These are phyloP conservation scores for Casuarina glauca DNA, from an alignment of 306 rosid genomes.

Conservation along the genomic window DNA sequence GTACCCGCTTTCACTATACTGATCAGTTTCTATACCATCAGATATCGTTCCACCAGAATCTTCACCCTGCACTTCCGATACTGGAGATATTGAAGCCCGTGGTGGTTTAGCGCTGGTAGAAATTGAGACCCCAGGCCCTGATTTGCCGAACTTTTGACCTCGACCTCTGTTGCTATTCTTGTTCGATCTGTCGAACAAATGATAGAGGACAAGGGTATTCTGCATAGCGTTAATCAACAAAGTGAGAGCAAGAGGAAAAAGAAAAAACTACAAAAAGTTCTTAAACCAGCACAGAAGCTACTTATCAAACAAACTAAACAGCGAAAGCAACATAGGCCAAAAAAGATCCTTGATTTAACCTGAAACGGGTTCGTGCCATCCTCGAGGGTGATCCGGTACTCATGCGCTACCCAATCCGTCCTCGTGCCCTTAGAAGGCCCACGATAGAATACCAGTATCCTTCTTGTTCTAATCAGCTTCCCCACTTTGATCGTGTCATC, in stretches of 20 bases:
- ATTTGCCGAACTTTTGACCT: not conserved
- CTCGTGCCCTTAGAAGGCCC: constrained; percentile 92
- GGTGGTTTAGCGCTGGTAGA: not conserved
- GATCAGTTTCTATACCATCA: not conserved
- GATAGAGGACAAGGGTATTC: constrained; percentile 79
- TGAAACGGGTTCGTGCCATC: constrained; percentile 95
- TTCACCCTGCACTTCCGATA: not conserved
- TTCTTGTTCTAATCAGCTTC: constrained; percentile 81
- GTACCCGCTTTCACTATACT: constrained; percentile 19
- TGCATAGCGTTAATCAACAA: constrained; percentile 36
- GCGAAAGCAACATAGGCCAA: not conserved
- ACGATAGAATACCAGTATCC: constrained; percentile 77
- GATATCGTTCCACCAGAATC: not conserved
- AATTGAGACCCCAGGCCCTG: not conserved
- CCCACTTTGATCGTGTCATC: constrained; percentile 70
- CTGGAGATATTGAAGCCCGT: not conserved
- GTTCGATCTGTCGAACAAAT: constrained; percentile 57
- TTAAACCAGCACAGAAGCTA: not conserved
- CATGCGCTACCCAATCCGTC: constrained; percentile 90
- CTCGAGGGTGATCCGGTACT: constrained; percentile 75
- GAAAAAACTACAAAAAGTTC: not conserved
- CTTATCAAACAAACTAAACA: not conserved
- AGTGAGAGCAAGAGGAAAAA: not conserved
- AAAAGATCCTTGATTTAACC: constrained; percentile 33
- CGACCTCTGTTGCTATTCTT: not conserved